Evolutionary conservation across 306 rosid genomes (phyloP).

Genomic region (Gynostemma pentaphyllum): DNA sequence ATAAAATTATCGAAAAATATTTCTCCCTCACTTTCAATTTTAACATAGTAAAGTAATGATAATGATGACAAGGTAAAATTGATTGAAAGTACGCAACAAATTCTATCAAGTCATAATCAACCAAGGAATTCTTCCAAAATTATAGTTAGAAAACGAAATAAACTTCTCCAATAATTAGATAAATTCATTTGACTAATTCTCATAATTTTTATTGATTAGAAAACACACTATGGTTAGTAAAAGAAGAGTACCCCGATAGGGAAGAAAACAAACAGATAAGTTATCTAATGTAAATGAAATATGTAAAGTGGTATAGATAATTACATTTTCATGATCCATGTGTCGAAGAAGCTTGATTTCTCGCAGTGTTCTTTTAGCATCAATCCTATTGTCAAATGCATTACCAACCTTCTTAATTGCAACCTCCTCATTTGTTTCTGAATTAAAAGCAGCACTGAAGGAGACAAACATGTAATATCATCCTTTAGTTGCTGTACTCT

Average conservation of each 20-base stretch:
- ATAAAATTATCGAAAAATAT: background rate
- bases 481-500: conserved; percentile 16
- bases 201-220: background rate
- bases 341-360: conserved; percentile 92
- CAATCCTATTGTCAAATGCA: conserved; percentile 93
- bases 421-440: conserved; percentile 78
- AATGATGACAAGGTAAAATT: background rate
- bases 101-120: background rate
- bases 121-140: background rate
- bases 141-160: conserved; percentile 3
- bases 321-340: conserved; percentile 94
- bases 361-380: conserved; percentile 86
- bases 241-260: background rate
- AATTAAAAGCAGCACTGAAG: conserved; percentile 78
- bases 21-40: background rate
- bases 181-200: background rate
- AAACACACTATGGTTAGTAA: too few relatives aligned
- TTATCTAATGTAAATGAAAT: background rate
- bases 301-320: background rate
- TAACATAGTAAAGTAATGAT: background rate
- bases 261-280: background rate
- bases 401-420: conserved; percentile 98
- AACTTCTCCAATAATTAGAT: background rate
- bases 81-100: background rate
- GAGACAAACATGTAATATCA: conserved; percentile 9